phyloP scores from a whole-genome alignment of 1,139 yeast species.

The Yamadazyma diddensiae region DNA sequence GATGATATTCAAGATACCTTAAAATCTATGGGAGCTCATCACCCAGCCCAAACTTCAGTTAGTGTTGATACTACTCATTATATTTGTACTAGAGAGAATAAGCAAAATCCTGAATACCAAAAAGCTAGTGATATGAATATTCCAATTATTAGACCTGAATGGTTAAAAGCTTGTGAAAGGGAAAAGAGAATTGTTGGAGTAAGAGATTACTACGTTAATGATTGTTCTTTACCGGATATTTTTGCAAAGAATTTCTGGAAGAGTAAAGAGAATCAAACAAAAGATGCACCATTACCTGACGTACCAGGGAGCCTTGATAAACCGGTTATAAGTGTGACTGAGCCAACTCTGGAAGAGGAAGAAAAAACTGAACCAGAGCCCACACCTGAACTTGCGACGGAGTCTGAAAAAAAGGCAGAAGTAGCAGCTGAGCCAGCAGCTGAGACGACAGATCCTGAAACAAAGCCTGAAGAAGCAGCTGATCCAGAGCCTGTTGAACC shows the following conservation, averaged over 20 bases:
- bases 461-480: conserved; percentile 4
- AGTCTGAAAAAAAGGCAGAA: too few species aligned
- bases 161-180: conserved; percentile 91
- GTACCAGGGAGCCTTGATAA: conserved; percentile 6
- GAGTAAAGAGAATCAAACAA: background rate
- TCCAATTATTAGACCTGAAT: conserved; percentile 94
- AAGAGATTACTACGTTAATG: conserved; percentile 69
- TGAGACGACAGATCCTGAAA: background rate
- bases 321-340: conserved; percentile 10
- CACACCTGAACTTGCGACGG: too few species aligned
- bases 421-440: conserved; percentile 4
- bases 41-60: conserved; percentile 67
- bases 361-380: too few species aligned
- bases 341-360: conserved; percentile 9
- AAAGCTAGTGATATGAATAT: conserved; percentile 85
- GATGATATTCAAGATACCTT: conserved; percentile 67
- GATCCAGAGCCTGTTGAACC: conserved; percentile 7
- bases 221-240: conserved; percentile 48
- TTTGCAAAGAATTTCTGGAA: conserved; percentile 45
- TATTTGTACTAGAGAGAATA: conserved; percentile 66
- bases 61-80: conserved; percentile 93
- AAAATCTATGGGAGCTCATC: conserved; percentile 68
- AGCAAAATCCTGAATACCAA: conserved; percentile 59
- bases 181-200: conserved; percentile 94
- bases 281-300: conserved; percentile 6